Conservation (phyloP, 179 eudicot genomes). For the Dionaea muscipula region DNA sequence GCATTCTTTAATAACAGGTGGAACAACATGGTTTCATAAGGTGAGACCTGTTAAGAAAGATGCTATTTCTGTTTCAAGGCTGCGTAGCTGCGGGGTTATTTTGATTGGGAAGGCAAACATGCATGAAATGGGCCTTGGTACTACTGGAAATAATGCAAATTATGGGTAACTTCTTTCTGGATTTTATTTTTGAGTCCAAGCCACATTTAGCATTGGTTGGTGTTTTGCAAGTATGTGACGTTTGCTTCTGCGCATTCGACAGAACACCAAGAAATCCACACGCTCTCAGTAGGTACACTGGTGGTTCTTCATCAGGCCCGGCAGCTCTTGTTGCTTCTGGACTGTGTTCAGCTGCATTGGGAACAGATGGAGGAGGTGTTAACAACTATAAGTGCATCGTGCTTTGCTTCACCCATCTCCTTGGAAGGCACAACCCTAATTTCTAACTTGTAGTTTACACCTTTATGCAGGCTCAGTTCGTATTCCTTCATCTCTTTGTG, state of each 20-base stretch:
- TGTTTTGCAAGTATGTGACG: no score
- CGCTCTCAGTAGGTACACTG: constrained; percentile 77
- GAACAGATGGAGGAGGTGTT: constrained; percentile 98
- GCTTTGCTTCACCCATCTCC: background rate
- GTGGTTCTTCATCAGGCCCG: constrained; percentile 98
- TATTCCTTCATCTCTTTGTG: constrained; percentile 94
- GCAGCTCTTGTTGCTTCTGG: constrained; percentile 96
- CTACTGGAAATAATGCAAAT: constrained; percentile 84
- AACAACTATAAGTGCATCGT: constrained; percentile 9
- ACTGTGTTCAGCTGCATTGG: constrained; percentile 85
- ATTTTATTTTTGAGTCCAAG: background rate
- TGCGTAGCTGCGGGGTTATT: constrained; percentile 82
- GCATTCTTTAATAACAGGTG: constrained; percentile 38
- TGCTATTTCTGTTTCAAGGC: constrained; percentile 65
- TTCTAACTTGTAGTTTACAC: constrained; percentile 12
- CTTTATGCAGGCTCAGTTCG: constrained; percentile 71
- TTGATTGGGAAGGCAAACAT: constrained; percentile 95
- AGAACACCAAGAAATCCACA: constrained; percentile 94
- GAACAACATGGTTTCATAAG: constrained; percentile 80
- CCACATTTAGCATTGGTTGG: no score
- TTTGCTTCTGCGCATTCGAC: constrained; percentile 12
- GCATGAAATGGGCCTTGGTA: constrained; percentile 93
- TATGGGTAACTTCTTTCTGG: constrained; percentile 45
- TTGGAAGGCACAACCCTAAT: constrained; percentile 1
- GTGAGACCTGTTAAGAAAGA: constrained; percentile 62